Conservation (phyloP, 148 eudicot species). For the Dianthus caryophyllus region DNA sequence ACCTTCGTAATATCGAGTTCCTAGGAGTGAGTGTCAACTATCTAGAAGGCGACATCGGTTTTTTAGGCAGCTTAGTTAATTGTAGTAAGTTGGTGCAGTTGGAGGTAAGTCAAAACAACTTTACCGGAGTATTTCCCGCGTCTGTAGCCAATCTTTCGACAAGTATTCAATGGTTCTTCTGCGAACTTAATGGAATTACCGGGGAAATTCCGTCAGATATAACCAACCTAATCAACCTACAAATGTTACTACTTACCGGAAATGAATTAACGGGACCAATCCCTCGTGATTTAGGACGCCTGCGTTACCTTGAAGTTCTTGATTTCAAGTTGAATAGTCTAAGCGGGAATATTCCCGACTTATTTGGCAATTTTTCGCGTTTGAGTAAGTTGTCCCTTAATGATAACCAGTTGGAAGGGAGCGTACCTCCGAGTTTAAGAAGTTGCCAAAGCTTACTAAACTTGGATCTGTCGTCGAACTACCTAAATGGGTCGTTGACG, state of each 20-base stretch:
- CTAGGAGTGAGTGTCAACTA: neutral
- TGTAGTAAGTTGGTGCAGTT: conserved; percentile 12
- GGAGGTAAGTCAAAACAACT: neutral
- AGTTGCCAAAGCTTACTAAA: neutral
- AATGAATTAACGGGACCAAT: no score
- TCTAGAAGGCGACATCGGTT: conserved; percentile 23
- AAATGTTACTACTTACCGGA: neutral
- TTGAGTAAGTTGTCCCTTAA: neutral
- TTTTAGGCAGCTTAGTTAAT: conserved; percentile 24
- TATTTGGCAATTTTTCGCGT: conserved; percentile 28
- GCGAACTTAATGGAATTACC: neutral
- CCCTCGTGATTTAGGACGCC: neutral
- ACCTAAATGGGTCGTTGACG: neutral
- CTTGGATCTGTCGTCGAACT: neutral
- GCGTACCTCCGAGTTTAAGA: neutral
- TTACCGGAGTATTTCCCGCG: conserved; percentile 19
- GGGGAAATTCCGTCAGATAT: conserved; percentile 25
- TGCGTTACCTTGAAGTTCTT: neutral
- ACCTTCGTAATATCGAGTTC: neutral
- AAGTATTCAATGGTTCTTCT: neutral
- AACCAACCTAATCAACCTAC: conserved; percentile 17
- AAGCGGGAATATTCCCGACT: conserved; percentile 26
- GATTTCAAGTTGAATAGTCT: neutral
- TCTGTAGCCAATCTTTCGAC: conserved; percentile 17
- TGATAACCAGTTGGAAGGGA: neutral